phyloP scores from a whole-genome alignment of 2,329 filamentous ascomycete species.

The Podosphaera leucotricha region DNA sequence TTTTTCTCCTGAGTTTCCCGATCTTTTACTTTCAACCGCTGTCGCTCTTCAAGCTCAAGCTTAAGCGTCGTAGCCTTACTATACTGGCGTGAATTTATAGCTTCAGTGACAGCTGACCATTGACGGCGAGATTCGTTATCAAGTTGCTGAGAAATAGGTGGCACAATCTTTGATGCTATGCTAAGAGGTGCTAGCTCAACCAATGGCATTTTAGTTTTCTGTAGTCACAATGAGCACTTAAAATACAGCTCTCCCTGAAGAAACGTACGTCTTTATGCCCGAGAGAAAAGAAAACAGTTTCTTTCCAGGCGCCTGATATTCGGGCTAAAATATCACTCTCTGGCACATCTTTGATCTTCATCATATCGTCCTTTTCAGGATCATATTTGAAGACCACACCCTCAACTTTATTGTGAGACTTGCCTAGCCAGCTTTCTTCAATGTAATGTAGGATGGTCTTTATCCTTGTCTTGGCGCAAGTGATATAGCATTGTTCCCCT shows the following conservation, averaged over 20 bases:
- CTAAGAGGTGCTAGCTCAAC: slow-evolving; percentile 71
- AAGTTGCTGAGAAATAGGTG: slow-evolving; percentile 55
- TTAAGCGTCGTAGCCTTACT: slow-evolving; percentile 67
- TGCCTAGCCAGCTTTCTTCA: slow-evolving; percentile 86
- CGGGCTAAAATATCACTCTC: slow-evolving; percentile 64
- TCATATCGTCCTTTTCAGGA: slow-evolving; percentile 60
- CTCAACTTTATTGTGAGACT: slow-evolving; percentile 73
- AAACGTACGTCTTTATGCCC: slow-evolving; percentile 37
- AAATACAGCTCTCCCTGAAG: neutral
- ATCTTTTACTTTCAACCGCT: slow-evolving; percentile 64
- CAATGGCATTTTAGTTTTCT: slow-evolving; percentile 43
- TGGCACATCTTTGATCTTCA: slow-evolving; percentile 61
- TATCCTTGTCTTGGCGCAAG: slow-evolving; percentile 69
- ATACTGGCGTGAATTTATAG: slow-evolving; percentile 66
- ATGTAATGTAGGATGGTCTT: slow-evolving; percentile 85
- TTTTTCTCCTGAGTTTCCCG: slow-evolving; percentile 43
- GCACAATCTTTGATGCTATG: slow-evolving; percentile 56
- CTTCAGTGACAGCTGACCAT: slow-evolving; percentile 71
- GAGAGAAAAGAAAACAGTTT: slow-evolving; percentile 37
- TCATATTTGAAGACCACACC: slow-evolving; percentile 83
- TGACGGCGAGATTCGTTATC: slow-evolving; percentile 74
- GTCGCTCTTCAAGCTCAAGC: slow-evolving; percentile 73
- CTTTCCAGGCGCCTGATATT: slow-evolving; percentile 71
- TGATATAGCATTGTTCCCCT: slow-evolving; percentile 69
- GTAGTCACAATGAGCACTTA: slow-evolving; percentile 17